A percentile compares a stretch with the other conserved stretches of the same genome.
phyloP scores from a whole-genome alignment of 371 early-diverging fungal genomes.

The Dichotomocladium elegans region DNA sequence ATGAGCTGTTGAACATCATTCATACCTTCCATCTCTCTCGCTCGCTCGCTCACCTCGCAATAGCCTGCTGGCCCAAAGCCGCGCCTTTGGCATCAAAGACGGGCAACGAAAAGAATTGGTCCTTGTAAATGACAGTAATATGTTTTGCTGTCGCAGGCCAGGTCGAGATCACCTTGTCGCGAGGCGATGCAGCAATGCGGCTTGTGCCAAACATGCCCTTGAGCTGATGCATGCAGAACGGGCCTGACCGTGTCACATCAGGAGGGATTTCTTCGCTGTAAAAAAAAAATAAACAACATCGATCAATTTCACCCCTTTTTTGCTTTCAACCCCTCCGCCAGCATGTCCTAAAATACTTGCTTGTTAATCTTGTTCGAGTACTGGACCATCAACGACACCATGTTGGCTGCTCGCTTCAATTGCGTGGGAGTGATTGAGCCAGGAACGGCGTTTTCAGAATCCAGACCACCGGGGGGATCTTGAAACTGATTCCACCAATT shows the following conservation, averaged over 20 bases:
- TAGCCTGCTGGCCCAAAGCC: constrained; percentile 56
- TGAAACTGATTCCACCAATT: constrained; percentile 84
- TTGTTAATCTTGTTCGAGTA: constrained; percentile 73
- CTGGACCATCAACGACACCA: constrained; percentile 64
- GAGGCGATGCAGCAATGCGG: constrained; percentile 65
- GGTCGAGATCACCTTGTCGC: constrained; percentile 66
- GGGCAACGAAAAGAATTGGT: constrained; percentile 78
- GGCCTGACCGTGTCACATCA: constrained; percentile 65
- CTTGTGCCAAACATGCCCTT: constrained; percentile 80
- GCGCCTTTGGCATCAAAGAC: constrained; percentile 70
- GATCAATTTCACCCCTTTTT: neutral
- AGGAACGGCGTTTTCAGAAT: constrained; percentile 26
- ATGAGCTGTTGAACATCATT: no score
- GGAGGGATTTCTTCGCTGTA: constrained; percentile 57
- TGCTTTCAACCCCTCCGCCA: neutral
- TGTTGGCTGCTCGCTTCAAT: constrained; percentile 71
- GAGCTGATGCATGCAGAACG: constrained; percentile 91
- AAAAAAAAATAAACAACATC: neutral
- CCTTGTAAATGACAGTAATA: constrained; percentile 77
- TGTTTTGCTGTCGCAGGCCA: constrained; percentile 75
- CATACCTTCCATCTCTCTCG: neutral
- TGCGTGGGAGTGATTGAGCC: constrained; percentile 72
- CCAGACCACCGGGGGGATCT: constrained; percentile 55
- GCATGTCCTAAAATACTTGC: no score
- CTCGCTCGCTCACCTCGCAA: constrained; percentile 50